These are phyloP conservation scores for Rhododendron kiyosumense DNA, from an alignment of 148 eudicot species.

Conservation along the genomic window DNA sequence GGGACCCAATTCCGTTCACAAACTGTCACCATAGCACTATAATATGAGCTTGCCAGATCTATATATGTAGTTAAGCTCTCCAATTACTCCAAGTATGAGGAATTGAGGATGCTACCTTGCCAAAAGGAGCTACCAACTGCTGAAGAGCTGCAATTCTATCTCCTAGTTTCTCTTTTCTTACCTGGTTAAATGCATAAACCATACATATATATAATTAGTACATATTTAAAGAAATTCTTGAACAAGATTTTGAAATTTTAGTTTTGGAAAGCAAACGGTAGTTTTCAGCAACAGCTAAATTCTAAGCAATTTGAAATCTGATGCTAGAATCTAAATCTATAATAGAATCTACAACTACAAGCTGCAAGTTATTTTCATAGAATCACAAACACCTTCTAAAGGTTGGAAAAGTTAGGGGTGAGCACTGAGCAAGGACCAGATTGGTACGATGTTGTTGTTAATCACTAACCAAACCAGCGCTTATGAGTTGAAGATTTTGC, in stretches of 20 bases:
- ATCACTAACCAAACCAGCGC: too few species aligned
- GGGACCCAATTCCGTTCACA: neutral
- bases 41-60: neutral
- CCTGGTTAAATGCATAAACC: constrained; percentile 35
- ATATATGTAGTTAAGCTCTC: neutral
- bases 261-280: neutral
- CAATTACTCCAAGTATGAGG: neutral
- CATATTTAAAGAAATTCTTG: neutral
- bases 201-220: neutral
- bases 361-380: neutral
- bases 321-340: neutral
- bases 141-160: constrained; percentile 94
- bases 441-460: too few species aligned
- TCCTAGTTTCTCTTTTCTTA: constrained; percentile 84
- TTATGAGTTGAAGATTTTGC: too few species aligned
- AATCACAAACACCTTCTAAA: neutral
- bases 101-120: constrained; percentile 51
- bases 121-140: constrained; percentile 90
- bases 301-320: neutral
- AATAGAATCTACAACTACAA: neutral
- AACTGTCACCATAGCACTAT: neutral
- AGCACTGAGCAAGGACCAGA: too few species aligned
- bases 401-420: neutral
- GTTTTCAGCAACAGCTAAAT: neutral
- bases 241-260: neutral